These are phyloP conservation scores for Lumnitzera littorea DNA, from an alignment of 345 rosid genomes.

Conservation along the genomic window DNA sequence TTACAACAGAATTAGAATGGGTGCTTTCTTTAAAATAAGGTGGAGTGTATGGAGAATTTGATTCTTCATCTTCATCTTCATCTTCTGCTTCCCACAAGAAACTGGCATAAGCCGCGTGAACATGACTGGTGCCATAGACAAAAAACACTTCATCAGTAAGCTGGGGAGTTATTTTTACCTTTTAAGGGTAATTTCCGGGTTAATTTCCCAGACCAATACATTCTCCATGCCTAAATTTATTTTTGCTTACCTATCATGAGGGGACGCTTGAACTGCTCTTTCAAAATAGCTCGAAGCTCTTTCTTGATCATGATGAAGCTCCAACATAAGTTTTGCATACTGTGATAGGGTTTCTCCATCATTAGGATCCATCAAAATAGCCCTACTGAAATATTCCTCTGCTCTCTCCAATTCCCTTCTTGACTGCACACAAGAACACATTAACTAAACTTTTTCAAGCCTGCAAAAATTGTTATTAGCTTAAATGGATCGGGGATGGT, in stretches of 20 bases:
- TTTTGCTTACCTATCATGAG: conserved; percentile 30
- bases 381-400: conserved; percentile 42
- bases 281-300: conserved; percentile 40
- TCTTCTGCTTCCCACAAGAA: conserved; percentile 47
- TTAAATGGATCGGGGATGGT: not conserved
- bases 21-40: too few relatives aligned
- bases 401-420: conserved; percentile 36
- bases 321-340: conserved; percentile 43
- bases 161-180: too few relatives aligned
- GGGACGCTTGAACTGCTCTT: conserved; percentile 44
- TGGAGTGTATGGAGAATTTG: not conserved
- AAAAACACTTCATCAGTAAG: not conserved
- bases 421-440: conserved; percentile 19
- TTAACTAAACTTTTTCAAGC: not conserved
- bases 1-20: too few relatives aligned
- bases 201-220: too few relatives aligned
- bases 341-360: conserved; percentile 49
- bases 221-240: not conserved
- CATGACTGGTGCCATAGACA: conserved; percentile 26
- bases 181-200: too few relatives aligned
- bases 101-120: conserved; percentile 57
- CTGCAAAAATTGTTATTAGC: not conserved
- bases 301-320: conserved; percentile 29
- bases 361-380: conserved; percentile 42
- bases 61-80: conserved; percentile 13